Base-by-base conservation (phyloP, 331 rosid species). In the Stylosanthes scabra region DNA sequence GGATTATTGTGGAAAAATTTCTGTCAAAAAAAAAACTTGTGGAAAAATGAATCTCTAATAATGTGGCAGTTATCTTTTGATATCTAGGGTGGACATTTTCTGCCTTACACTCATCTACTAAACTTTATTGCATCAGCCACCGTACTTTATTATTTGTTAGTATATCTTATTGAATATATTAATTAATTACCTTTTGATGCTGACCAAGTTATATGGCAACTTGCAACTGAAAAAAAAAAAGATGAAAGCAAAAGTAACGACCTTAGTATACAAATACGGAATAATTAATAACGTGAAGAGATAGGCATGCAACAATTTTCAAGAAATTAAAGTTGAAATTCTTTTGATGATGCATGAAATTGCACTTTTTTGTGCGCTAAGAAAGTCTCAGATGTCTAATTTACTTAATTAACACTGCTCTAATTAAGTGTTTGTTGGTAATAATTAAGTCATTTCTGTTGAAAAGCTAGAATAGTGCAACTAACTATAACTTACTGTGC, bases 41-140 rank as follows among this genome's bases (percentile, higher is more conserved):
- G 11, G 20, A 25, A 9, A 29, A 71, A 40, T 56, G 44, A 59
- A 59, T 60, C 49, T 39, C 11, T 3, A 20, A 14, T 3, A 20
- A 14, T 39, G 49, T 51, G 3, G 11, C 20, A 6, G 15, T 13
- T 16, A 4, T 66, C 60, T 37, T 66, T 58, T 20, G 54, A 34
- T 14, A 60, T 58, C 5, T 1, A 41, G 27, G 50, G 5, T 29
- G 51, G 42, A 4, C n/a, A 54, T 3, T 46, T 37, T 39, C 37
- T 6, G 9, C 69, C 0, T 40, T 64, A 72, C 39, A 59, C 11
- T 69, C 69, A 40, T 55, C 51, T 25, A 63, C 67, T 56, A 46
- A 28, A 52, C 80, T 80, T 74, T 68, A 54, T 58, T 74, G 61
- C 80, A 70, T 80, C 83, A 7, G 6, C 63, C 68, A 74, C 57